These are phyloP conservation scores for Cyclanthera cordifolia DNA, from an alignment of 306 rosid genomes.

Conservation along the genomic window DNA sequence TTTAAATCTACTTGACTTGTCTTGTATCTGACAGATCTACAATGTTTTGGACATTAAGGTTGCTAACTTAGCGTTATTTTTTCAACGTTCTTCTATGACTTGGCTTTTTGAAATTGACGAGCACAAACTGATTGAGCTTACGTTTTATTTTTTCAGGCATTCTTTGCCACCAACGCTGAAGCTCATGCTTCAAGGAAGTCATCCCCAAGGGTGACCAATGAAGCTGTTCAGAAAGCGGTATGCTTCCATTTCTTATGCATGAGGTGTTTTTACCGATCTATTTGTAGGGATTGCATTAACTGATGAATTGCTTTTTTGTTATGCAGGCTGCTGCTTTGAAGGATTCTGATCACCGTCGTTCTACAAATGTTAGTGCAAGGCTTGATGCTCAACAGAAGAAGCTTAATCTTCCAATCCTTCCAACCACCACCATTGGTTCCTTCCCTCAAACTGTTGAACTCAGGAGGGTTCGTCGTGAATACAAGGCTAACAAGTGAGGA, in stretches of 20 bases:
- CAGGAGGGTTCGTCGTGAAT: constrained; percentile 73
- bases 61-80: neutral
- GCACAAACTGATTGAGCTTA: constrained; percentile 9
- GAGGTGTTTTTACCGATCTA: neutral
- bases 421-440: constrained; percentile 79
- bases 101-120: neutral
- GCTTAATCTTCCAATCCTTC: constrained; percentile 68
- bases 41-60: neutral
- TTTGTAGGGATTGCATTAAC: neutral
- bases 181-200: constrained; percentile 73
- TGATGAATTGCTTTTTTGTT: constrained; percentile 16
- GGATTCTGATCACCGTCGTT: constrained; percentile 58
- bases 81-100: neutral
- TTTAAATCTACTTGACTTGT: neutral
- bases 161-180: constrained; percentile 51
- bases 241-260: constrained; percentile 16
- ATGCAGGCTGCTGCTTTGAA: constrained; percentile 63
- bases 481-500: constrained; percentile 63
- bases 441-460: constrained; percentile 77
- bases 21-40: neutral
- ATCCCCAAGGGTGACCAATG: constrained; percentile 69
- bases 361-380: constrained; percentile 58
- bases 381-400: constrained; percentile 68
- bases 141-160: constrained; percentile 34
- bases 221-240: constrained; percentile 74